Evolutionary conservation across 169 alveolate genomes (phyloP), one percentile per base, ranked within the genome.

Genomic region (Cyclospora cayetanensis): DNA sequence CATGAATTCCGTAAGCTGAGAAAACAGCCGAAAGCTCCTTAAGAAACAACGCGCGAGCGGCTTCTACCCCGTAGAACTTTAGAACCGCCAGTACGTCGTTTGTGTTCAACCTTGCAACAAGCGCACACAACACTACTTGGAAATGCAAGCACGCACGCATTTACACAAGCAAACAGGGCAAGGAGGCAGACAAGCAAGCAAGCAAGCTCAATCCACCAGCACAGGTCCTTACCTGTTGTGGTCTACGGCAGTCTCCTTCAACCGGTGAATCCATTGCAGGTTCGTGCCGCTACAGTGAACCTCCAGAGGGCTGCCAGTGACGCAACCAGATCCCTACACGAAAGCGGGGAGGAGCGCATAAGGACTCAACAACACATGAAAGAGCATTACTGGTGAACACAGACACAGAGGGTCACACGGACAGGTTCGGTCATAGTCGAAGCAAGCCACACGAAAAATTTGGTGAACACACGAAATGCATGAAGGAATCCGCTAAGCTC

Each of bases 1-100:
- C 99, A 42, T 95, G 95, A 85, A 99, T 98, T 20, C 99, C 99
- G 96, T 99, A 99, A 50, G 97, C 99, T 42, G 97, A 96, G 95
- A 99, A 99, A 25, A 99, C 99, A 85, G 96, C 96, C 60, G 96
- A 95, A 7, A 99, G 95, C 96, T 99, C 99, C 52, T 96, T 97
- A 12, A 98, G 97, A 29, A 98, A 97, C 31, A 98, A 97, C 27
- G 97, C 96, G n/a, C 99, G 93, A 0, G 99, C 99, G 18, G 99
- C 99, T 93, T 99, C 99, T 37, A 98, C 96, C n/a, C 99, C 99
- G 95, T 98, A 99, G 31, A 96, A 95, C 84, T 97, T 96, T 87
- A 97, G 93, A 27, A 98, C 97, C 5, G 99, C 96, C 41, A 96
- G 97, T 11, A 98, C 97, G 92, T 98, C 99, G 96, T 99, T 99